These are phyloP conservation scores for Fusarium sp. DNA, from an alignment of 2,329 filamentous ascomycete species.

Conservation along the genomic window DNA sequence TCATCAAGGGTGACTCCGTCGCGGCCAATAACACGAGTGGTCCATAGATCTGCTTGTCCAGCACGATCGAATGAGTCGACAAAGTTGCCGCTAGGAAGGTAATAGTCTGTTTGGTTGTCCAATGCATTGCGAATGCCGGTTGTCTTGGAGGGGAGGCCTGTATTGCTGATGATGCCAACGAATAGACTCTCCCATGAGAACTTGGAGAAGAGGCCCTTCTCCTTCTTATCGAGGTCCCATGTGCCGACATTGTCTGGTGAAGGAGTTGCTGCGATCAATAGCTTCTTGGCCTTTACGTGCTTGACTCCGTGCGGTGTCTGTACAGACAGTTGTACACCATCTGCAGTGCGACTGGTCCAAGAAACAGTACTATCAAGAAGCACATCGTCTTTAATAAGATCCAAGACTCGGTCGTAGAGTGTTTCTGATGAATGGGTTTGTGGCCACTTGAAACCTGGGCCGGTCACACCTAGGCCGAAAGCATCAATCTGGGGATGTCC, in stretches of 20 bases:
- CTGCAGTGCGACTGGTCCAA: constrained; percentile 1
- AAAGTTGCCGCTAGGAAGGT: constrained; percentile 21
- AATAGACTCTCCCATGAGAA: constrained; percentile 39
- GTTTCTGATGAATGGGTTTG: constrained; percentile 22
- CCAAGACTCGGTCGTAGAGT: constrained; percentile 16
- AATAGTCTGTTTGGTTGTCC: constrained; percentile 12
- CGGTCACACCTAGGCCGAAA: constrained; percentile 7
- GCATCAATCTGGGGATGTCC: constrained; percentile 26
- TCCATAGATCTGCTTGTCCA: neutral
- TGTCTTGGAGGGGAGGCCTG: constrained; percentile 10
- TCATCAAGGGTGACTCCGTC: constrained; percentile 2
- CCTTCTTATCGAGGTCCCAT: constrained; percentile 43
- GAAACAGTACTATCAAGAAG: constrained; percentile 24
- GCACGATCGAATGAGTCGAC: constrained; percentile 17
- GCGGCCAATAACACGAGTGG: constrained; percentile 19
- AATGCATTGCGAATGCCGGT: constrained; percentile 22
- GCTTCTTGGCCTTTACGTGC: constrained; percentile 41
- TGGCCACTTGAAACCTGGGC: constrained; percentile 23
- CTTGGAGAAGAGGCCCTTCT: constrained; percentile 43
- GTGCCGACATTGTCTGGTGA: constrained; percentile 38
- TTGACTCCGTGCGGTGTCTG: constrained; percentile 24
- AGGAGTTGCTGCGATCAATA: constrained; percentile 46
- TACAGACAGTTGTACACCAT: constrained; percentile 14
- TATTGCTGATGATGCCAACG: constrained; percentile 41
- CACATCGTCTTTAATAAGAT: constrained; percentile 18